Conservation (phyloP, 345 rosid genomes). For the Gossypium anomalum region DNA sequence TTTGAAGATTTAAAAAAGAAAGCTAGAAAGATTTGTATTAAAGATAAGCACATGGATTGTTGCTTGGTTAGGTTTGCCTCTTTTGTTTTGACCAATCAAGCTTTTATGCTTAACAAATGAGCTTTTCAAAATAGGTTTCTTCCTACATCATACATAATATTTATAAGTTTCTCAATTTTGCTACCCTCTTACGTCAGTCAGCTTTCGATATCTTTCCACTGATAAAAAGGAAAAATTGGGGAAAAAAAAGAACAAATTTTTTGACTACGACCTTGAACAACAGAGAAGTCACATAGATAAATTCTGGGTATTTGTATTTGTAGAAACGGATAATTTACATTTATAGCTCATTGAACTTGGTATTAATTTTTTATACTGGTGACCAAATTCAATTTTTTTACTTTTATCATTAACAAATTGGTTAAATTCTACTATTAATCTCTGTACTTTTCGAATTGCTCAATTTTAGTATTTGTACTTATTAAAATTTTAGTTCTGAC, state of each 20-base stretch:
- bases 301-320: too few relatives aligned
- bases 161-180: background rate
- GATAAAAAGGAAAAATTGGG: too few relatives aligned
- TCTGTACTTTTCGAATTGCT: too few relatives aligned
- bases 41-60: conserved; percentile 6
- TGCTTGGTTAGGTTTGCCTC: conserved; percentile 17
- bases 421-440: too few relatives aligned
- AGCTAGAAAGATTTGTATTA: background rate
- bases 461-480: too few relatives aligned
- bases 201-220: too few relatives aligned
- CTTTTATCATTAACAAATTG: too few relatives aligned
- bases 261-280: background rate
- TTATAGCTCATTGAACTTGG: too few relatives aligned
- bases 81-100: conserved; percentile 18
- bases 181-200: background rate
- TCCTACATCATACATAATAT: background rate
- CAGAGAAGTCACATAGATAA: background rate
- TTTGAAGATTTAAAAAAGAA: background rate
- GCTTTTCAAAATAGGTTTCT: conserved; percentile 3
- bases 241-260: background rate
- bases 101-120: background rate
- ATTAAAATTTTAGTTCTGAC: too few relatives aligned
- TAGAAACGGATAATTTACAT: too few relatives aligned
- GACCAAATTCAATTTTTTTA: too few relatives aligned
- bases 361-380: too few relatives aligned